phyloP scores from a whole-genome alignment of 345 rosid genomes.

The Triadica sebifera region DNA sequence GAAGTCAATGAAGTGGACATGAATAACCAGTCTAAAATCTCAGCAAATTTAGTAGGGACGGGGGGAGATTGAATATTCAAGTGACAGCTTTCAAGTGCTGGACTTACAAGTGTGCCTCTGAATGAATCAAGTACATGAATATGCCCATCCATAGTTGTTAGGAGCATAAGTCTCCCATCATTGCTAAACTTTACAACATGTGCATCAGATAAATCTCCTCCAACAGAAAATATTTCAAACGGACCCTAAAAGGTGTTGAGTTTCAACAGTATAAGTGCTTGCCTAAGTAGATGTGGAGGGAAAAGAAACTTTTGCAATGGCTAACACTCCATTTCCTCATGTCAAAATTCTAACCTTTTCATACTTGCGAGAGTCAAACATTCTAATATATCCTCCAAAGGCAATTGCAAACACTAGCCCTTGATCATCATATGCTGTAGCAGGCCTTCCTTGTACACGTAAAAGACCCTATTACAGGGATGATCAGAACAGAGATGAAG shows the following conservation, averaged over 20 bases:
- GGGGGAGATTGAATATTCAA: neutral
- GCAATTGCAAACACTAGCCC: constrained; percentile 89
- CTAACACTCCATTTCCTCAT: constrained; percentile 8
- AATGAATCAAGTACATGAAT: constrained; percentile 91
- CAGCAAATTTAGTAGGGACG: neutral
- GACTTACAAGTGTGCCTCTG: constrained; percentile 79
- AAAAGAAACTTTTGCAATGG: neutral
- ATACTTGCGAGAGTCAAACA: constrained; percentile 91
- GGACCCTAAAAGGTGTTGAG: constrained; percentile 56
- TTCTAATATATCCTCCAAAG: constrained; percentile 85
- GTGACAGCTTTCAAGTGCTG: neutral
- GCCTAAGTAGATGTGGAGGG: neutral
- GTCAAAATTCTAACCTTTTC: constrained; percentile 62
- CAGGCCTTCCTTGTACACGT: constrained; percentile 76
- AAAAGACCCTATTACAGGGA: constrained; percentile 26
- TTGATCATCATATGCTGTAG: constrained; percentile 93
- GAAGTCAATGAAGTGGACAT: neutral
- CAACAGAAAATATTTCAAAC: constrained; percentile 82
- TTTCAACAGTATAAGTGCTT: constrained; percentile 17
- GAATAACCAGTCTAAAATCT: neutral
- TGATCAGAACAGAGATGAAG: neutral
- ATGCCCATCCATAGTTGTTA: constrained; percentile 87
- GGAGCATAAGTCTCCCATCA: constrained; percentile 89
- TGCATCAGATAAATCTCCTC: constrained; percentile 82
- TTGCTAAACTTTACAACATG: constrained; percentile 86